phyloP scores from a whole-genome alignment of 1,284 basidiomycete genomes.

The Austropuccinia psidii region DNA sequence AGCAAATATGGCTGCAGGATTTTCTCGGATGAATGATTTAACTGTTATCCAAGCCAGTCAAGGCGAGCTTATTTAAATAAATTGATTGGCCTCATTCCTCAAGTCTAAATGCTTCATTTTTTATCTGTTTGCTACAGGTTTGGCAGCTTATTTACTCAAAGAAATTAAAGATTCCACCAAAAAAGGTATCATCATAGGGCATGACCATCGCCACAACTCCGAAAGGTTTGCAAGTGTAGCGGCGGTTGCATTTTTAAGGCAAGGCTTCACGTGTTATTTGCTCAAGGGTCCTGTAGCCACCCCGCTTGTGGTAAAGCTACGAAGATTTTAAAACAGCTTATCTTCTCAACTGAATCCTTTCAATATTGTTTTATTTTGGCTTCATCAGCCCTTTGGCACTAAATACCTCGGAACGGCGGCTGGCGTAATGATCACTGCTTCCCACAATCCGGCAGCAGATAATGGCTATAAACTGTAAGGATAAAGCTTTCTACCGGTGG shows the following conservation, averaged over 20 bases:
- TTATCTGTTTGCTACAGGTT: conserved; percentile 51
- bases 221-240: conserved; percentile 66
- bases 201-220: conserved; percentile 72
- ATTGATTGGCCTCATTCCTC: not conserved
- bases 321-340: not conserved
- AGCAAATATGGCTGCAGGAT: conserved; percentile 74
- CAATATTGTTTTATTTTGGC: not conserved
- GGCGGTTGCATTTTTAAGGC: conserved; percentile 60
- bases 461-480: conserved; percentile 71
- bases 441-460: conserved; percentile 50
- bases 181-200: conserved; percentile 64
- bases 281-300: conserved; percentile 65
- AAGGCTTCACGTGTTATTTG: conserved; percentile 63
- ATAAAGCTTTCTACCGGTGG: not conserved
- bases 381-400: conserved; percentile 64
- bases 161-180: conserved; percentile 54
- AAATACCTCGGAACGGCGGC: conserved; percentile 61
- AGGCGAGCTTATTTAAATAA: conserved; percentile 51
- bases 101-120: not conserved
- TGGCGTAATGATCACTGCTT: conserved; percentile 71
- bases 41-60: conserved; percentile 73
- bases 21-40: conserved; percentile 75
- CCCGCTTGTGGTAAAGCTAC: conserved; percentile 57
- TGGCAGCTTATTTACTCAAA: conserved; percentile 61
- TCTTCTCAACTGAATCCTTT: not conserved